Percentiles rank a stretch among this genome's conserved stretches.
Evolutionary conservation across 164 flowering plant genomes (phyloP).

Genomic region (Vitis labrusca): DNA sequence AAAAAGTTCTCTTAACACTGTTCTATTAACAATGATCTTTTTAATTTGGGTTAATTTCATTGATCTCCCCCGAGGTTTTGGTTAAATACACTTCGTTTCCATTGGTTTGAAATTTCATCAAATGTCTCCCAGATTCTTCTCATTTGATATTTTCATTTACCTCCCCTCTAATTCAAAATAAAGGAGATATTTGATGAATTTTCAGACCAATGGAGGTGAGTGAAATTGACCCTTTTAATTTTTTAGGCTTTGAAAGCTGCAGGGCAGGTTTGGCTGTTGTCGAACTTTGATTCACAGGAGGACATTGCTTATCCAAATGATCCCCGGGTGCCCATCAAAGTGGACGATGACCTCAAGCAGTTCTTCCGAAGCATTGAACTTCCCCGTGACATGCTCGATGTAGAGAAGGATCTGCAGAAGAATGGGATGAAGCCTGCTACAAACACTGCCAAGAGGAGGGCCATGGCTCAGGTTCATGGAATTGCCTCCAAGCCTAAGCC

Average conservation of each 20-base stretch:
- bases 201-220: no score
- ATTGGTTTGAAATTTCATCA: no score
- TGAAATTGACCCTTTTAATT: not conserved
- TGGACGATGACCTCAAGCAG: conserved; percentile 46
- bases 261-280: conserved; percentile 52
- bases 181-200: no score
- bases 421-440: conserved; percentile 58
- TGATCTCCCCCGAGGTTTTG: no score
- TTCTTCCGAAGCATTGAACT: conserved; percentile 44
- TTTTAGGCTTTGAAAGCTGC: conserved; percentile 48
- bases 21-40: no score
- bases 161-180: no score
- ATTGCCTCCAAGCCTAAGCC: conserved; percentile 33
- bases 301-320: conserved; percentile 63
- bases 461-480: conserved; percentile 46
- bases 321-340: conserved; percentile 42
- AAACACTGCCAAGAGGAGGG: conserved; percentile 51
- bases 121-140: no score
- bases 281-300: conserved; percentile 49
- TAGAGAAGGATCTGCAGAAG: conserved; percentile 59
- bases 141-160: no score
- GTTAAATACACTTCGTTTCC: no score
- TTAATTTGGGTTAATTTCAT: no score
- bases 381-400: conserved; percentile 55
- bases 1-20: no score